phyloP scores from a whole-genome alignment of 805 yeast genomes.

The Torulaspora microellipsoides region DNA sequence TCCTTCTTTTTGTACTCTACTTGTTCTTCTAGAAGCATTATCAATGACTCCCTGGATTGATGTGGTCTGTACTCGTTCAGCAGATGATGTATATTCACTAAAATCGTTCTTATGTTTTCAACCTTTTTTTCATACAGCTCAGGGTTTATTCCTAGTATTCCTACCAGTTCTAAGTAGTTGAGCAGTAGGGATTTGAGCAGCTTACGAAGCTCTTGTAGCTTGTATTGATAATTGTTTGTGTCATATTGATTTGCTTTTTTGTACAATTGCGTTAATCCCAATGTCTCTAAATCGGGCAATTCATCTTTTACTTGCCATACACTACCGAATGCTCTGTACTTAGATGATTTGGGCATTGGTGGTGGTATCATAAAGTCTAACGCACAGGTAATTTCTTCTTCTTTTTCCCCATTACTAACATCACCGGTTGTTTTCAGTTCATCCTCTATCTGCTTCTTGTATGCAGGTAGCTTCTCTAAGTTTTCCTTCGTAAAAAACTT shows the following conservation, averaged over 20 bases:
- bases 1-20: constrained; percentile 58
- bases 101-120: constrained; percentile 71
- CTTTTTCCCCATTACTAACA: constrained; percentile 41
- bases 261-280: constrained; percentile 77
- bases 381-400: constrained; percentile 35
- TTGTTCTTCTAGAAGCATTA: constrained; percentile 66
- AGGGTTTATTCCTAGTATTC: constrained; percentile 72
- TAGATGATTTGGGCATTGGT: constrained; percentile 50
- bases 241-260: constrained; percentile 23
- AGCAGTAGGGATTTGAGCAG: constrained; percentile 72
- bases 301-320: constrained; percentile 77
- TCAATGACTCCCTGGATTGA: constrained; percentile 86
- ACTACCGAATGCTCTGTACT: constrained; percentile 84
- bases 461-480: constrained; percentile 39
- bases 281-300: constrained; percentile 66
- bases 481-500: constrained; percentile 71
- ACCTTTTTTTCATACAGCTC: constrained; percentile 55
- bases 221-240: constrained; percentile 40
- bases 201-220: constrained; percentile 70
- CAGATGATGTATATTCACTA: constrained; percentile 87
- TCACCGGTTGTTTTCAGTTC: constrained; percentile 28
- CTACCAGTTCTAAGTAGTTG: constrained; percentile 78
- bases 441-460: constrained; percentile 18
- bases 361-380: constrained; percentile 65
- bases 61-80: constrained; percentile 92